Evolutionary conservation across 163 green algal genomes (phyloP), one percentile per base, ranked within the genome.

Genomic region (Chlamydomonas reinhardtii): DNA sequence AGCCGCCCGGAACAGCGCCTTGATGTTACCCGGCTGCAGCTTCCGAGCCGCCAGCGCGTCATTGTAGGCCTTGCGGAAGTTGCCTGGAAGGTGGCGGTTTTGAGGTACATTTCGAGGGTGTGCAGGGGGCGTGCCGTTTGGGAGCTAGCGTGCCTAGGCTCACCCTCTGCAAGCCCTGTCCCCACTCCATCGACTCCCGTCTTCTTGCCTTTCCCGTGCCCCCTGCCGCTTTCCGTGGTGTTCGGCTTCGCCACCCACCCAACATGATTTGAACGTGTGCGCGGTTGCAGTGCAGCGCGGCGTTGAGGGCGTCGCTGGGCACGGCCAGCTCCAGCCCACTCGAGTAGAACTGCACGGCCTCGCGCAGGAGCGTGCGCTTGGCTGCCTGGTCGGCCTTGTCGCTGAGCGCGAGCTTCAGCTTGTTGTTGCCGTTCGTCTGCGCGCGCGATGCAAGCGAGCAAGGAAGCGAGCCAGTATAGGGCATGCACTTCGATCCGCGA

Each of bases 381-480:
- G 80, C 80, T 19, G 69, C 70, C 25, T 52, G 6, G 22, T 86
- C 80, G 5, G 80, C 80, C 29, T 78, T 78, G 34, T 86, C 84
- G 32, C 95, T 92, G 54, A 95, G 37, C 0, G 94, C 96, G 31
- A 94, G 86, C 39, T 93, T 89, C 37, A 99, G 86, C 52, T 96
- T 96, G 27, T 95, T 90, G 86, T 99, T 99, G 54, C 96, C 96
- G 69, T 97, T 93, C 9, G 89, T 90, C 95, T 98, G 92, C 24
- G 74, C 34, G 9, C 29, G 29, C 12, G 62, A 25, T 70, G 25
- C 12, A 4, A 8, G 25, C 25, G 15, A 19, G 62, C 22, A 35
- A 34, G 64, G 64, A 25, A 34, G 12, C 17, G 64, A 8, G 64
- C 12, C 11, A 34, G 64, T 32, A n/a, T n/a, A n/a, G n/a, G 39